These are phyloP conservation scores for Epithele typhae DNA, from an alignment of 768 basidiomycete species.

Conservation along the genomic window DNA sequence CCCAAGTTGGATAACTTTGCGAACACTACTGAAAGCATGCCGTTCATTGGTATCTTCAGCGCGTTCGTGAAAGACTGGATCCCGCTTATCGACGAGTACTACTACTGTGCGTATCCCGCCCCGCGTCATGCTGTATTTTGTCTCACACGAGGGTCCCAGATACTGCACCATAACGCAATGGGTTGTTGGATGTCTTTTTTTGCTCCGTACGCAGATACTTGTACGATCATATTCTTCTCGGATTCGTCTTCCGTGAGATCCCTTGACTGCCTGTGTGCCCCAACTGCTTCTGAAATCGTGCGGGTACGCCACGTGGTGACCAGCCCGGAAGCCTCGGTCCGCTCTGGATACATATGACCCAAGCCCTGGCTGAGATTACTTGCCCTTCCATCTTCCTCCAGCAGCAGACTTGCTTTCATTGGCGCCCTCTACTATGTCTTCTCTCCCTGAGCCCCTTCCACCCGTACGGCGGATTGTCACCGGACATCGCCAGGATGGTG, in stretches of 20 bases:
- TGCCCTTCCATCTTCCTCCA: too few species aligned
- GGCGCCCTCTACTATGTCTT: too few species aligned
- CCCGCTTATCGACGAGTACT: constrained; percentile 84
- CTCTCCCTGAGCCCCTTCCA: constrained; percentile 25
- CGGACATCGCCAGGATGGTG: constrained; percentile 39
- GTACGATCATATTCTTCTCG: constrained; percentile 4
- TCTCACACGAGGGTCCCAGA: constrained; percentile 23
- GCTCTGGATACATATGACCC: too few species aligned
- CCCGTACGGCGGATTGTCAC: constrained; percentile 48
- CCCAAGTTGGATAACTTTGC: constrained; percentile 71
- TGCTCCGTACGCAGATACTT: constrained; percentile 11
- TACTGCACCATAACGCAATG: constrained; percentile 38
- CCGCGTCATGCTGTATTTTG: neutral
- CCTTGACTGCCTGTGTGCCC: too few species aligned
- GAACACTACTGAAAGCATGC: constrained; percentile 47
- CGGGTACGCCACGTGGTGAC: too few species aligned
- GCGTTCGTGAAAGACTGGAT: constrained; percentile 81
- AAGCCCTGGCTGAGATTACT: too few species aligned
- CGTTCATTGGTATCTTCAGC: constrained; percentile 64
- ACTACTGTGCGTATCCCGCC: constrained; percentile 70
- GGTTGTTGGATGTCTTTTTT: neutral
- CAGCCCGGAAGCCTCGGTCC: too few species aligned
- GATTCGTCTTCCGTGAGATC: too few species aligned
- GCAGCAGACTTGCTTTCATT: too few species aligned
- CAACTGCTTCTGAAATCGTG: too few species aligned